Evolutionary conservation across 331 rosid genomes (phyloP).

Genomic region (Stylosanthes scabra): DNA sequence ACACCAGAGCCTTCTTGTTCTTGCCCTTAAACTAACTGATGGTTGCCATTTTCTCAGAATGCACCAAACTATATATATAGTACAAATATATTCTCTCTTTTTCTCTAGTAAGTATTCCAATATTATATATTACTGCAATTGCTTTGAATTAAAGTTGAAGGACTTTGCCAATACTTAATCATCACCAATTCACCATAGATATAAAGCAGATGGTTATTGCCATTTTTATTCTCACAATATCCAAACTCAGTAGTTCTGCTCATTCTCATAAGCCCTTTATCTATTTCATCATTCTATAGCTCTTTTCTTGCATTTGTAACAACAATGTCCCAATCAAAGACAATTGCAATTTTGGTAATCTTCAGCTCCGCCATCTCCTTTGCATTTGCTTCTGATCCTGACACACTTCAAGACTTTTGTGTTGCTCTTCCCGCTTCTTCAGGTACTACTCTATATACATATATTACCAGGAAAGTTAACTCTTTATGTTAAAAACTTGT

Average conservation of each 20-base stretch:
- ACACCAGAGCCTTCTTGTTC: not conserved
- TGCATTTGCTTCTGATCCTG: conserved; percentile 54
- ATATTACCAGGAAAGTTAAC: too few species aligned
- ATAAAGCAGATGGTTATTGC: conserved; percentile 14
- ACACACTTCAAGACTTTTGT: conserved; percentile 61
- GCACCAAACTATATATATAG: conserved; percentile 19
- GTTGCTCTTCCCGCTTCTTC: conserved; percentile 66
- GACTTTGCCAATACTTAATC: conserved; percentile 34
- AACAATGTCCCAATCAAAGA: conserved; percentile 40
- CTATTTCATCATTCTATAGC: conserved; percentile 22
- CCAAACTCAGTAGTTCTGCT: not conserved
- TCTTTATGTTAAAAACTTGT: too few species aligned
- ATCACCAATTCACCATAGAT: conserved; percentile 32
- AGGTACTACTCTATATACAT: conserved; percentile 39
- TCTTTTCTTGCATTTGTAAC: not conserved
- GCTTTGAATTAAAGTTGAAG: conserved; percentile 56
- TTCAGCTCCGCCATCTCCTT: conserved; percentile 39
- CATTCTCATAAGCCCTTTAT: not conserved
- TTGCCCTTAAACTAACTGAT: too few species aligned
- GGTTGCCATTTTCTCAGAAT: conserved; percentile 15
- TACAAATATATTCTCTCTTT: conserved; percentile 11
- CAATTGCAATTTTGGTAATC: conserved; percentile 34
- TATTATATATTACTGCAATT: not conserved
- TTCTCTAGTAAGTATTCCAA: conserved; percentile 2
- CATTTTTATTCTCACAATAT: conserved; percentile 21